Evolutionary conservation across 257 asterid species (phyloP).

Genomic region (Dorcoceras hygrometricum): DNA sequence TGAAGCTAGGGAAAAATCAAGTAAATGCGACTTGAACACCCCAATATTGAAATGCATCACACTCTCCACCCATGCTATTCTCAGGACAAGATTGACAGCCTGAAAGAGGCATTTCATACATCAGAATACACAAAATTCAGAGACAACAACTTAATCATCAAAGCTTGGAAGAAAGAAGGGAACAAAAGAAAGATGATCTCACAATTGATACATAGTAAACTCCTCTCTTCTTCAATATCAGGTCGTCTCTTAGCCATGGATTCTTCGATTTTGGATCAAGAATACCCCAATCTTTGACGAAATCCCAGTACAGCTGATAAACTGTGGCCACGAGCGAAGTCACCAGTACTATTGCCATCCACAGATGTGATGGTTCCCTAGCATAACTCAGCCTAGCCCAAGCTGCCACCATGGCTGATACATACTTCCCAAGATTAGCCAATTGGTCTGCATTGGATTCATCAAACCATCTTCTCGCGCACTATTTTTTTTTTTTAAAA

Average conservation of each 20-base stretch:
- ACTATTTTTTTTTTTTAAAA: conserved; percentile 33
- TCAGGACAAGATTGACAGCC: conserved; percentile 69
- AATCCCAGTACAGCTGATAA: conserved; percentile 95
- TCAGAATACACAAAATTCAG: neutral
- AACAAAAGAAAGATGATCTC: conserved; percentile 30
- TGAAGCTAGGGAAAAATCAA: conserved; percentile 76
- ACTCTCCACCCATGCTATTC: conserved; percentile 91
- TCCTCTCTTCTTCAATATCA: conserved; percentile 62
- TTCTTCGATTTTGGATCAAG: conserved; percentile 59
- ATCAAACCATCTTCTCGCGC: conserved; percentile 88
- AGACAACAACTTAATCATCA: neutral
- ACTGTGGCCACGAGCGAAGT: conserved; percentile 77
- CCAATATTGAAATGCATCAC: conserved; percentile 60
- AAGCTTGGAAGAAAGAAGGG: neutral
- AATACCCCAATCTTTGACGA: conserved; percentile 94
- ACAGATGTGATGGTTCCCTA: conserved; percentile 44
- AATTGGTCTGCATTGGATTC: conserved; percentile 65
- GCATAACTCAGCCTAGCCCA: conserved; percentile 86
- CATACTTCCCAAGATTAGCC: conserved; percentile 86
- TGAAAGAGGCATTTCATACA: conserved; percentile 15
- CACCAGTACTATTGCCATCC: conserved; percentile 62
- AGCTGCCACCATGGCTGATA: conserved; percentile 98
- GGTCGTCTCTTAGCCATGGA: conserved; percentile 76
- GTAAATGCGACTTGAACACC: conserved; percentile 57
- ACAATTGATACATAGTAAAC: conserved; percentile 86